Evolutionary conservation across 768 basidiomycete genomes (phyloP), one percentile per base, ranked within the genome.

Genomic region (Austroboletus eburneus): DNA sequence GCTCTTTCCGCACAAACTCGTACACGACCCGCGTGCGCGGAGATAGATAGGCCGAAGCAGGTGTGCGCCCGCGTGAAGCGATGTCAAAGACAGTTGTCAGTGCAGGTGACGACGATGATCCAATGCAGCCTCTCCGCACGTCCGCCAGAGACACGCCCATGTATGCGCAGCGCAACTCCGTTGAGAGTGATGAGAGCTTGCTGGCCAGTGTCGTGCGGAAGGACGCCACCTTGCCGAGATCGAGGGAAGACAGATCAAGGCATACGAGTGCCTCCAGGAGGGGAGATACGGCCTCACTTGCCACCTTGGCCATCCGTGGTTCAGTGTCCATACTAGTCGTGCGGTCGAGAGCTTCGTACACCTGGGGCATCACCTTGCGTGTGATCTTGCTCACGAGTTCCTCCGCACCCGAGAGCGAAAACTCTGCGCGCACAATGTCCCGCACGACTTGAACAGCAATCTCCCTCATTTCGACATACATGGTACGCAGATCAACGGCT

Each of bases 401-500:
- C 10, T 52, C 51, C 3, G 46, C 46, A 9, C 30, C 48, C 4
- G 53, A 23, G n/a, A 51, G 29, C 9, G 32, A 29, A 46, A 63
- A 54, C 18, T 34, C 50, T n/a, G 52, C 21, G 21, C 52, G 33
- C 0, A 60, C 9, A 20, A 59, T 22, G 16, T 57, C 51, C 12
- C 49, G 51, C n/a, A 67, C 45, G 27, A 65, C 51, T 25, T 48
- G 46, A 4, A 51, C 44, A 3, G 63, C 43, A 30, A 52, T 10
- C 8, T 68, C 68, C 24, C 72, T 61, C 68, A 91, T 81, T 48
- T 87, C 84, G 46, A 69, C 60, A 57, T 89, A 85, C 46, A 91
- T 55, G 1, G 89, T 81, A 35, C 91, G 84, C 43, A 90, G 74
- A 61, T 93, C 91, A 46, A 92, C 71, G n/a, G 89, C 88, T 74